These are phyloP conservation scores for Metschnikowia lunata DNA, from an alignment of 805 yeast species.

Conservation along the genomic window DNA sequence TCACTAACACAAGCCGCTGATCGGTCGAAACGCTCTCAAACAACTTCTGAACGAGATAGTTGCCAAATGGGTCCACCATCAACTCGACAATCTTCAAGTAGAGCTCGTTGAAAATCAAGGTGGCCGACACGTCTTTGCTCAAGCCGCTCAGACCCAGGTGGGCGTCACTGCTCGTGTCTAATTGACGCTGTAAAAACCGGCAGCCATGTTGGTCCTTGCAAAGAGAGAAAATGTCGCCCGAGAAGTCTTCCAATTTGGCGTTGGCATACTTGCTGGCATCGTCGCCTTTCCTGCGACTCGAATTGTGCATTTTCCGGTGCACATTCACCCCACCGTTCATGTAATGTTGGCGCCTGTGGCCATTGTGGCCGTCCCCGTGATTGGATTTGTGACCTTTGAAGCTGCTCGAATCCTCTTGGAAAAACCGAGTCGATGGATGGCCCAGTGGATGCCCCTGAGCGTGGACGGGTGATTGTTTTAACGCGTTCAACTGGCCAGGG, in stretches of 20 bases:
- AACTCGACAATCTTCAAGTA: constrained; percentile 73
- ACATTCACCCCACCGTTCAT: constrained; percentile 31
- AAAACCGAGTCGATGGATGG: background rate
- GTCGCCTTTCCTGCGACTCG: constrained; percentile 45
- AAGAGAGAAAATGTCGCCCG: constrained; percentile 69
- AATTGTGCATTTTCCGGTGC: constrained; percentile 40
- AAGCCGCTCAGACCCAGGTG: constrained; percentile 5
- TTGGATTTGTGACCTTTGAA: constrained; percentile 6
- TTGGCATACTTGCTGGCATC: constrained; percentile 68
- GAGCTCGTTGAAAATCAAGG: constrained; percentile 77
- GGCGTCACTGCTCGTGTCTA: constrained; percentile 53
- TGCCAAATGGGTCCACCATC: constrained; percentile 97
- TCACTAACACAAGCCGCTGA: constrained; percentile 67
- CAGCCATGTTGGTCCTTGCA: constrained; percentile 98
- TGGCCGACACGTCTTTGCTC: constrained; percentile 49
- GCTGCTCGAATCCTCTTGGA: background rate
- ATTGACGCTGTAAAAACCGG: constrained; percentile 81
- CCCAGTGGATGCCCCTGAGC: background rate
- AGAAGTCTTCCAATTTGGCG: constrained; percentile 63
- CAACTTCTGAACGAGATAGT: constrained; percentile 86
- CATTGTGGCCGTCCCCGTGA: constrained; percentile 4
- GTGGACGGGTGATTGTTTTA: background rate
- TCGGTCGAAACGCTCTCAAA: constrained; percentile 68
- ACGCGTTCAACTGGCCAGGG: background rate
- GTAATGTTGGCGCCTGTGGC: constrained; percentile 11